Evolutionary conservation across 164 flowering plant genomes (phyloP).

Genomic region (Sedum album): DNA sequence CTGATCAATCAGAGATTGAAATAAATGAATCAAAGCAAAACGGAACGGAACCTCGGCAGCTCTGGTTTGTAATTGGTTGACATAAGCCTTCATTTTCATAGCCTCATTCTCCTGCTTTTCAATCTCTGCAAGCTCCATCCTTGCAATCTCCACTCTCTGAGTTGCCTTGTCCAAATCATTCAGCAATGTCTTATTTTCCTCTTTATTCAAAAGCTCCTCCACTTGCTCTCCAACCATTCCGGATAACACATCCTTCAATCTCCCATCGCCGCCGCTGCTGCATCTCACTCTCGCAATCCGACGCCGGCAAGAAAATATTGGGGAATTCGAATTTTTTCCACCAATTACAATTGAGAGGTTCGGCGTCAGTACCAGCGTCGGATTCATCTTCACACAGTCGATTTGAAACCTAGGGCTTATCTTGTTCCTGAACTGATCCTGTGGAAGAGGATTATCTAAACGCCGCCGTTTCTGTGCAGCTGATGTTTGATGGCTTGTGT

Average conservation of each 20-base stretch:
- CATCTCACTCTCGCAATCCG: constrained; percentile 23
- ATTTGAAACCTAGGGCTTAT: neutral
- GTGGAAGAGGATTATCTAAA: neutral
- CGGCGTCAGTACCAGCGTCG: neutral
- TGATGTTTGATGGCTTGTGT: too few species aligned
- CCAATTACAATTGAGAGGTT: neutral
- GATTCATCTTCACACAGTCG: neutral
- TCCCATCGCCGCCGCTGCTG: constrained; percentile 17
- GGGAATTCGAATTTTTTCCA: neutral
- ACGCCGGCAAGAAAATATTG: constrained; percentile 6
- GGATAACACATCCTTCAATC: constrained; percentile 45
- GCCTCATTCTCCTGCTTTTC: constrained; percentile 65
- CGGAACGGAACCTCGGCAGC: constrained; percentile 49
- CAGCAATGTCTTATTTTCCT: constrained; percentile 63
- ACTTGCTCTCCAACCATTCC: constrained; percentile 64
- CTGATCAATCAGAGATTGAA: neutral
- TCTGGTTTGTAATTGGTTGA: constrained; percentile 47
- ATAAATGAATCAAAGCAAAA: constrained; percentile 26
- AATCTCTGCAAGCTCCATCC: constrained; percentile 59
- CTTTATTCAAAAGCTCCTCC: constrained; percentile 51
- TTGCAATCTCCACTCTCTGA: constrained; percentile 62
- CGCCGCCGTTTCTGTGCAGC: neutral
- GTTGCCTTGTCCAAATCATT: constrained; percentile 73
- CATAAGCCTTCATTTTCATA: constrained; percentile 34
- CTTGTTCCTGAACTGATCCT: neutral